phyloP scores from a whole-genome alignment of 1,284 basidiomycete genomes.

The Takashimella koratensis region DNA sequence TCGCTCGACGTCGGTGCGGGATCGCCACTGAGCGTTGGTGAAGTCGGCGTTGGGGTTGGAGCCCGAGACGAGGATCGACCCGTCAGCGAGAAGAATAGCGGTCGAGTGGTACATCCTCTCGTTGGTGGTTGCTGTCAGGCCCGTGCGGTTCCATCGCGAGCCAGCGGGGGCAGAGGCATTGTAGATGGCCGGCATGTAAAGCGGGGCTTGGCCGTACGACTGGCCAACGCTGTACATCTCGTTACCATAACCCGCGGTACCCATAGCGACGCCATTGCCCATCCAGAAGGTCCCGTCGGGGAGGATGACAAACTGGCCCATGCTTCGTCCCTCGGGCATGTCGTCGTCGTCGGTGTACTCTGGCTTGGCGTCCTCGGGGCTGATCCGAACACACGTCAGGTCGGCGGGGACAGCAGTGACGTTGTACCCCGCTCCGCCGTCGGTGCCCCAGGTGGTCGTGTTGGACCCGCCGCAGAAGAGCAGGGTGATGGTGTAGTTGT shows the following conservation, averaged over 20 bases:
- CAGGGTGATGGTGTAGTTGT: slow-evolving; percentile 78
- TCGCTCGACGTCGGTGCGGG: slow-evolving; percentile 43
- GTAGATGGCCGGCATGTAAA: slow-evolving; percentile 55
- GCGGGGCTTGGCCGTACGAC: slow-evolving; percentile 47
- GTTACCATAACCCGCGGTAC: slow-evolving; percentile 56
- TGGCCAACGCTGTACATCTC: slow-evolving; percentile 40
- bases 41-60: slow-evolving; percentile 90
- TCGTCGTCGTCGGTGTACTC: slow-evolving; percentile 64
- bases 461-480: slow-evolving; percentile 84
- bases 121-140: slow-evolving; percentile 58
- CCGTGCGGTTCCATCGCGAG: slow-evolving; percentile 67
- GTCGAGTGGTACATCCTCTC: slow-evolving; percentile 83
- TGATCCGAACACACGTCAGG: slow-evolving; percentile 57
- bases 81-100: slow-evolving; percentile 84
- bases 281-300: slow-evolving; percentile 48
- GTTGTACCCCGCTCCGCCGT: slow-evolving; percentile 46
- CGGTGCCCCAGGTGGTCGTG: slow-evolving; percentile 49
- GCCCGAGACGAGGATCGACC: slow-evolving; percentile 79
- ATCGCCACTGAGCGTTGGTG: slow-evolving; percentile 45
- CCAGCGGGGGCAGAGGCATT: slow-evolving; percentile 62
- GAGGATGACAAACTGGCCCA: slow-evolving; percentile 64
- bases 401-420: slow-evolving; percentile 49
- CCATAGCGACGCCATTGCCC: slow-evolving; percentile 73
- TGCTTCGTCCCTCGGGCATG: slow-evolving; percentile 68
- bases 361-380: slow-evolving; percentile 66